phyloP scores from a whole-genome alignment of 2,329 filamentous ascomycete genomes.

The Ciborinia camelliae region DNA sequence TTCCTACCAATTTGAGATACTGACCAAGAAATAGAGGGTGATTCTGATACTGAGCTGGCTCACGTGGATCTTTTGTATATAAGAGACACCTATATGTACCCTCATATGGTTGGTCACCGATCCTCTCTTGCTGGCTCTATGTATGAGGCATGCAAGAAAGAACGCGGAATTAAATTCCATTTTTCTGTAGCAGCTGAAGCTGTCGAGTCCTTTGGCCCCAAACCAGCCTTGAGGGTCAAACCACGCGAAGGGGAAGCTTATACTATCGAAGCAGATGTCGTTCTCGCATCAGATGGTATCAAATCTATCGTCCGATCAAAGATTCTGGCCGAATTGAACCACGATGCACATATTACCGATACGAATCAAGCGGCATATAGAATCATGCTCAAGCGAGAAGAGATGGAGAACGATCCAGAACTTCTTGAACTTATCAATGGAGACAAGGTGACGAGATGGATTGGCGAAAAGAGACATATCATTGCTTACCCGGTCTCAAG shows the following conservation, averaged over 20 bases:
- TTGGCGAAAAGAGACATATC: slow-evolving; percentile 71
- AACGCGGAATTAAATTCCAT: slow-evolving; percentile 64
- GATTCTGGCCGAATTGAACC: slow-evolving; percentile 51
- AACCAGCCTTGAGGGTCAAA: slow-evolving; percentile 56
- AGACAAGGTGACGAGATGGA: slow-evolving; percentile 69
- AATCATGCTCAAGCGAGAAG: slow-evolving; percentile 67
- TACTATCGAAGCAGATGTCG: slow-evolving; percentile 51
- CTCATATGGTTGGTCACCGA: slow-evolving; percentile 72
- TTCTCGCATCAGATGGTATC: slow-evolving; percentile 55
- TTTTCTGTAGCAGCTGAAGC: slow-evolving; percentile 57
- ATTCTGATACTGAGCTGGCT: slow-evolving; percentile 64
- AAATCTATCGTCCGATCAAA: slow-evolving; percentile 50
- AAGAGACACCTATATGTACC: slow-evolving; percentile 52
- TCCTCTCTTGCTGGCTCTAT: slow-evolving; percentile 66
- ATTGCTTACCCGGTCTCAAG: slow-evolving; percentile 72
- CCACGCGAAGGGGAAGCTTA: slow-evolving; percentile 51
- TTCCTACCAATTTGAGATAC: neutral
- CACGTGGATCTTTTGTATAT: slow-evolving; percentile 69
- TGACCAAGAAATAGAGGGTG: slow-evolving; percentile 50
- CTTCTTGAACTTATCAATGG: slow-evolving; percentile 55
- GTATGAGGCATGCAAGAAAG: slow-evolving; percentile 65
- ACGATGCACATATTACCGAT: slow-evolving; percentile 53
- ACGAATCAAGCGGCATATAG: slow-evolving; percentile 76
- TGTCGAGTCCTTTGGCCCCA: slow-evolving; percentile 57
- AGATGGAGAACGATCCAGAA: slow-evolving; percentile 65